These are phyloP conservation scores for Cyberlindnera amylophila DNA, from an alignment of 805 yeast genomes.

Conservation along the genomic window DNA sequence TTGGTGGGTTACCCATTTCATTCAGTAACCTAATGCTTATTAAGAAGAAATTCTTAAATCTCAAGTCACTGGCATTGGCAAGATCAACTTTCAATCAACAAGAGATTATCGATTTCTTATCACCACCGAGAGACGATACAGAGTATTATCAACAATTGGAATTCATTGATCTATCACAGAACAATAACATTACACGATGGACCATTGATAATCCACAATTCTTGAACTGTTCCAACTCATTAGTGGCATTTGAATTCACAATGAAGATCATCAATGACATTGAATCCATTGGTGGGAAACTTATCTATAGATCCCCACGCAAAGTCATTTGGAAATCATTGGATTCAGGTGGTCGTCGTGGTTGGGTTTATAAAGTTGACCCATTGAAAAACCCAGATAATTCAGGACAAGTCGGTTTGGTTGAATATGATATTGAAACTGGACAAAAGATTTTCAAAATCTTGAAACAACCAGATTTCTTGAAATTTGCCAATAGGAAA, in stretches of 20 bases:
- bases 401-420: constrained; percentile 32
- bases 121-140: constrained; percentile 6
- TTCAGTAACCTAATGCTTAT: constrained; percentile 35
- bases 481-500: constrained; percentile 37
- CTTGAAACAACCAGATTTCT: constrained; percentile 35
- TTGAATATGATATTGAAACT: constrained; percentile 58
- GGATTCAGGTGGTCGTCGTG: constrained; percentile 61
- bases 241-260: constrained; percentile 65
- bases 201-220: constrained; percentile 46
- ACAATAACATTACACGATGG: constrained; percentile 57
- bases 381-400: constrained; percentile 33
- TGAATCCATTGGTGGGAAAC: constrained; percentile 29
- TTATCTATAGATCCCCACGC: constrained; percentile 22
- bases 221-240: constrained; percentile 42
- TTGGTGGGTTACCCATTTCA: constrained; percentile 61
- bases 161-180: constrained; percentile 65
- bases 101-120: constrained; percentile 31
- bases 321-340: constrained; percentile 28
- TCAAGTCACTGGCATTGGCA: constrained; percentile 35
- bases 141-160: constrained; percentile 35
- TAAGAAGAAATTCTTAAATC: constrained; percentile 35
- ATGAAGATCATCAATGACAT: constrained; percentile 51
- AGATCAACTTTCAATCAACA: constrained; percentile 33
- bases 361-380: constrained; percentile 64
- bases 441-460: constrained; percentile 53